Evolutionary conservation across 768 basidiomycete species (phyloP), one percentile per base, ranked within the genome.

Genomic region (Russula lepida): DNA sequence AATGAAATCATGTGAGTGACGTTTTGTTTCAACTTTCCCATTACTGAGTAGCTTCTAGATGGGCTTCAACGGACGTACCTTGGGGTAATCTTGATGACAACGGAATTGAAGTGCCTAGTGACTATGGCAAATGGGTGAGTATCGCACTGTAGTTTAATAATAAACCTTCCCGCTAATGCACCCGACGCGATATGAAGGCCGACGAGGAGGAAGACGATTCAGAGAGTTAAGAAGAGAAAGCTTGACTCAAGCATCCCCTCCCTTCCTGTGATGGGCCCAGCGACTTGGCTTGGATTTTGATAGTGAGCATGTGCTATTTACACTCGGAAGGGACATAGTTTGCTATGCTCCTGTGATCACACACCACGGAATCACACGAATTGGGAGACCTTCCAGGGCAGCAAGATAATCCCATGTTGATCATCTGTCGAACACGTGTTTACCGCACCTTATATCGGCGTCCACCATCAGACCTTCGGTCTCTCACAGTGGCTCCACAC

Each of bases 41-140:
- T 27, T 54, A n/a, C 56, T 21, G 51, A 58, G 44, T 15, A 13
- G 25, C 7, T 52, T 53, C n/a, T 30, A 58, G 61, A n/a, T 62
- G 61, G 61, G 56, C 33, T 17, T 15, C 51, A 17, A 17, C 56
- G 9, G 61, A 62, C 2, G 15, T 19, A 4, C 61, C 61, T 53
- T 62, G 56, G 56, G 23, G 25, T 19, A 30, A 54, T 5, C 61
- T 58, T 15, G 52, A 62, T n/a, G 56, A 58, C 15, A 51, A 62
- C 23, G 56, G 61, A 33, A 21, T 33, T 19, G 61, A 62, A 32
- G n/a, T 48, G 4, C 44, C 46, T 12, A 53, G 43, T 6, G 54
- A 39, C 25, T 4, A 54, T 5, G 46, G 30, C 12, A 51, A 62
- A 41, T 62, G 56, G 50, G 61, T 62, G 12, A 53, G 61, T 19